These are phyloP conservation scores for Peterozyma xylosa DNA, from an alignment of 805 yeast genomes.

Conservation along the genomic window DNA sequence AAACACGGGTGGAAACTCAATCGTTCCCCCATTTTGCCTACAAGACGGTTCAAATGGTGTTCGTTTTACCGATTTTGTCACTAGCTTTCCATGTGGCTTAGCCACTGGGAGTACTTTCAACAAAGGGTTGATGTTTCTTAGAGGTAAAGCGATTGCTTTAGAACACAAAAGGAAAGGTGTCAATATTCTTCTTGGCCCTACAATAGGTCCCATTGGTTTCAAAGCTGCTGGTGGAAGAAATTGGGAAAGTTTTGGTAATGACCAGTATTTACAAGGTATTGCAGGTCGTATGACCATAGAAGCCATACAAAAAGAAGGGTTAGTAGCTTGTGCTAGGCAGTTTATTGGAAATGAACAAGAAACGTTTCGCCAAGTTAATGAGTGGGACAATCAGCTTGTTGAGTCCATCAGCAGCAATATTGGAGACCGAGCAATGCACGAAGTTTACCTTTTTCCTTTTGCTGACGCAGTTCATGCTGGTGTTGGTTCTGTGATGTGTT, in stretches of 20 bases:
- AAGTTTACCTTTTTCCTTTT: constrained; percentile 55
- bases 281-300: constrained; percentile 42
- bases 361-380: constrained; percentile 46
- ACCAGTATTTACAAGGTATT: constrained; percentile 51
- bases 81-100: constrained; percentile 50
- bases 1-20: constrained; percentile 38
- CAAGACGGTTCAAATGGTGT: constrained; percentile 61
- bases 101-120: constrained; percentile 54
- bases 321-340: constrained; percentile 45
- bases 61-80: constrained; percentile 45
- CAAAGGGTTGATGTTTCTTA: constrained; percentile 35
- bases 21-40: constrained; percentile 38
- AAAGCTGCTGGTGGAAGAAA: constrained; percentile 58
- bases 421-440: constrained; percentile 55
- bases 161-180: constrained; percentile 48
- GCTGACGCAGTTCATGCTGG: constrained; percentile 55
- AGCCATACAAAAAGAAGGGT: constrained; percentile 52
- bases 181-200: constrained; percentile 47
- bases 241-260: constrained; percentile 58
- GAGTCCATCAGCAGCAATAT: constrained; percentile 43
- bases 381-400: constrained; percentile 43
- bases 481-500: constrained; percentile 51
- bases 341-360: constrained; percentile 58
- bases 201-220: constrained; percentile 50
- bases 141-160: constrained; percentile 50